These are phyloP conservation scores for Picea sitchensis DNA, from an alignment of 75 land plant species.

Conservation along the genomic window DNA sequence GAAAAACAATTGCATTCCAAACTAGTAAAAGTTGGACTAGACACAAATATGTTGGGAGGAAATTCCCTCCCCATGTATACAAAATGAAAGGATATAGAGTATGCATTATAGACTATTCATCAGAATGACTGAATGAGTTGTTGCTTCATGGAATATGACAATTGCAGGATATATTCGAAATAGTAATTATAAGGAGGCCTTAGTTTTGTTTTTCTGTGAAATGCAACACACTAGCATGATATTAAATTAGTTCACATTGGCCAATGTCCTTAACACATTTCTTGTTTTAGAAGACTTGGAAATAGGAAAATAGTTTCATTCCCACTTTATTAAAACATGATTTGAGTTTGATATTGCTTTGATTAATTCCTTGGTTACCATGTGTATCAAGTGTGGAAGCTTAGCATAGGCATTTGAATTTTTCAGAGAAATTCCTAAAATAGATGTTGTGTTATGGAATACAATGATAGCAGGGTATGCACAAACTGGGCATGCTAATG, in stretches of 20 bases:
- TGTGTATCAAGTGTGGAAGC: not conserved
- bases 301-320: constrained; percentile 26
- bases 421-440: constrained; percentile 44
- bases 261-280: constrained; percentile 63
- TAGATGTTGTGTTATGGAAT: constrained; percentile 50
- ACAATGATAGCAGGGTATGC: constrained; percentile 5
- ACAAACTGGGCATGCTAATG: too few species aligned
- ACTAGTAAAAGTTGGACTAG: constrained; percentile 23
- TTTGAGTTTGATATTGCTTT: not conserved
- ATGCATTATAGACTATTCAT: constrained; percentile 17
- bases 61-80: constrained; percentile 41
- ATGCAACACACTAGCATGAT: constrained; percentile 28
- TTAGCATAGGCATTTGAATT: constrained; percentile 22
- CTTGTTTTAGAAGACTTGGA: constrained; percentile 43
- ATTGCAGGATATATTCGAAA: constrained; percentile 22
- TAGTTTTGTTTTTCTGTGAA: constrained; percentile 6
- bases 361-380: not conserved
- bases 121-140: constrained; percentile 25
- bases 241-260: constrained; percentile 55
- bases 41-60: constrained; percentile 13
- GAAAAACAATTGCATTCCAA: constrained; percentile 30
- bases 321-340: not conserved
- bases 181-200: constrained; percentile 16
- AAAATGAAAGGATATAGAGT: constrained; percentile 27
- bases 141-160: constrained; percentile 37